These are phyloP conservation scores for Castanea crenata DNA, from an alignment of 306 rosid genomes.

Conservation along the genomic window DNA sequence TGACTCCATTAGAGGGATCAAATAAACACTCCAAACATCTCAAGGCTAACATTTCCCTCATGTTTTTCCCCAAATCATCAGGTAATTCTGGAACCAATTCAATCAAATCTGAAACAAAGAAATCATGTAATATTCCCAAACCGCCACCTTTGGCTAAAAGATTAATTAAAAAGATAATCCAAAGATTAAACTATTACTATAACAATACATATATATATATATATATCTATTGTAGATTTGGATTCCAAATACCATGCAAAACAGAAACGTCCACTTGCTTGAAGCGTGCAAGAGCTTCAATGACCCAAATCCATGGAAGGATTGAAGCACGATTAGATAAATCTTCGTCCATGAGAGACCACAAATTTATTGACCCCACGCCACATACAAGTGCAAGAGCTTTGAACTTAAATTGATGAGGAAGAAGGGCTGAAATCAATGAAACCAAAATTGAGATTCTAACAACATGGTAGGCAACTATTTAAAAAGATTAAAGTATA, in stretches of 20 bases:
- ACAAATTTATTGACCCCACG: neutral
- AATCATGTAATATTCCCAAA: neutral
- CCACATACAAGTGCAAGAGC: neutral
- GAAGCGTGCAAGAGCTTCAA: constrained; percentile 59
- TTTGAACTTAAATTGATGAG: neutral
- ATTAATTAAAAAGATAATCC: neutral
- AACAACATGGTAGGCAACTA: neutral
- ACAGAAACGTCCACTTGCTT: constrained; percentile 31
- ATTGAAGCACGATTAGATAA: constrained; percentile 26
- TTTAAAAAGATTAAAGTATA: neutral
- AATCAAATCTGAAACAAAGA: constrained; percentile 42
- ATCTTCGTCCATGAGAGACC: constrained; percentile 31
- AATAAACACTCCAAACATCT: constrained; percentile 67
- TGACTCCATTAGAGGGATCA: constrained; percentile 16
- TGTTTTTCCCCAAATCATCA: constrained; percentile 31
- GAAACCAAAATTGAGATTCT: neutral
- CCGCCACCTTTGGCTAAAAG: neutral
- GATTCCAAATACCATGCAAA: constrained; percentile 34
- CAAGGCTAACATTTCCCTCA: constrained; percentile 59
- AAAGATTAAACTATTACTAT: neutral
- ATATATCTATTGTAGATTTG: no score
- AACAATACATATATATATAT: no score
- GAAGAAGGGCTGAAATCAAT: neutral
- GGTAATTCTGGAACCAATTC: constrained; percentile 38
- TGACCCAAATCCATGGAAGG: constrained; percentile 65